Evolutionary conservation across 805 yeast species (phyloP), one percentile per base, ranked within the genome.

Genomic region (Starmerella ratchasimensis): DNA sequence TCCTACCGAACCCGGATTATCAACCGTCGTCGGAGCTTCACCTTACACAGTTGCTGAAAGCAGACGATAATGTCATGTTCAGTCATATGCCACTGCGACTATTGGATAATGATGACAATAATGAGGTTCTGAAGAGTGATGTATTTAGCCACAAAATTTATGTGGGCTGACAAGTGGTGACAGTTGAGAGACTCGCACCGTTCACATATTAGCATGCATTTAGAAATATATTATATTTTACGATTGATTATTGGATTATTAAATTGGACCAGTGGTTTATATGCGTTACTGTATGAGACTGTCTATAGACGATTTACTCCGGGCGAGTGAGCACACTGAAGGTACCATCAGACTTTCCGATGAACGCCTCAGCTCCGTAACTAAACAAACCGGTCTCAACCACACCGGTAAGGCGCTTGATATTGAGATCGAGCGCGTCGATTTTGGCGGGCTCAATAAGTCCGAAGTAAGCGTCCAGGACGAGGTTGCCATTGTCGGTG

Each of bases 381-480:
- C 67, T 66, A 62, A 90, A 90, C 44, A 90, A 64, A 1, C 98
- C 98, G 8, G 94, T 86, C 60, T 90, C 98, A 13, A 90, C 96
- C 21, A 90, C 96, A 32, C 98, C 98, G 18, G 83, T 80, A 51
- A 88, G 62, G 36, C 65, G 55, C 59, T 80, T 83, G 57, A 90
- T 74, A 50, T 72, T 57, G 25, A 55, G 44, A 56, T 86, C 86
- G 48, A 90, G 68, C 10, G 48, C 51, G 23, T 51, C 56, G 16
- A 74, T 71, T 37, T 63, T 55, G 9, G 33, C 36, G 27, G 62
- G 63, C 30, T 64, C 58, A 36, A 90, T 73, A 43, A 69, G 71
- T 30, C 94, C 96, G 54, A 90, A 88, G 55, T 84, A 82, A 23
- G 94, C 93, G 60, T 90, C 98, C 43, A 90, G 72, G 46, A 90